Conservation (phyloP, 1,284 basidiomycete species). For the Singerocomus inundabilis region DNA sequence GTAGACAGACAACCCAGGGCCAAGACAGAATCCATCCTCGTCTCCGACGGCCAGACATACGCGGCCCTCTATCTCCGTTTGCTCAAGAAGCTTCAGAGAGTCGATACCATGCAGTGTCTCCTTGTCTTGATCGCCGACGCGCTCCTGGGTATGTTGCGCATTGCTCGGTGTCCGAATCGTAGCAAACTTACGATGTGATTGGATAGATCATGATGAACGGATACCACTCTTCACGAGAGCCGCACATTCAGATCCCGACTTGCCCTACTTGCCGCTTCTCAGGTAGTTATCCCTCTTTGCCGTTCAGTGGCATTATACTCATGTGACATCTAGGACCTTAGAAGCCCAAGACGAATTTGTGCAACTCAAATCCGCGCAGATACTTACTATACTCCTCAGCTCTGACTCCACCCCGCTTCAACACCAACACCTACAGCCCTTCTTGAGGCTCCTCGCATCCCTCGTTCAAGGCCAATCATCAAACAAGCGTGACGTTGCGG, state of each 20-base stretch:
- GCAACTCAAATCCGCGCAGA: constrained; percentile 85
- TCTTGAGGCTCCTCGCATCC: constrained; percentile 62
- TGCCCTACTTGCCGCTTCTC: constrained; percentile 83
- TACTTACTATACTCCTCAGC: constrained; percentile 83
- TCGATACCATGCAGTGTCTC: constrained; percentile 93
- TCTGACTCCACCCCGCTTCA: constrained; percentile 55
- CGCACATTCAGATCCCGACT: constrained; percentile 64
- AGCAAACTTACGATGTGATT: neutral
- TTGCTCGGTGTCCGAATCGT: neutral
- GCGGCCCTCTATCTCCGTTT: constrained; percentile 89
- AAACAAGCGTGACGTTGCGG: constrained; percentile 84
- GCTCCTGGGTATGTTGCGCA: constrained; percentile 59
- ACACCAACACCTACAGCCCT: constrained; percentile 59
- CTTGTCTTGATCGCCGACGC: constrained; percentile 92
- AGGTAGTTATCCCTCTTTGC: constrained; percentile 46
- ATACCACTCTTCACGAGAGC: constrained; percentile 70
- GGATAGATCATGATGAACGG: constrained; percentile 72
- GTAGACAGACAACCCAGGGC: constrained; percentile 78
- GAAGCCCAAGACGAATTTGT: constrained; percentile 92
- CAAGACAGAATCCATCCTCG: constrained; percentile 72
- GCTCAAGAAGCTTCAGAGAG: constrained; percentile 88
- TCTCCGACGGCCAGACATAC: constrained; percentile 80
- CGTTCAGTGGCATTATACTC: neutral
- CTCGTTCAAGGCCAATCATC: constrained; percentile 61
- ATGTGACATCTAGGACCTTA: constrained; percentile 53